Conservation (phyloP, 352 stramenopile species). For the Globisporangium rhizosaccharum region DNA sequence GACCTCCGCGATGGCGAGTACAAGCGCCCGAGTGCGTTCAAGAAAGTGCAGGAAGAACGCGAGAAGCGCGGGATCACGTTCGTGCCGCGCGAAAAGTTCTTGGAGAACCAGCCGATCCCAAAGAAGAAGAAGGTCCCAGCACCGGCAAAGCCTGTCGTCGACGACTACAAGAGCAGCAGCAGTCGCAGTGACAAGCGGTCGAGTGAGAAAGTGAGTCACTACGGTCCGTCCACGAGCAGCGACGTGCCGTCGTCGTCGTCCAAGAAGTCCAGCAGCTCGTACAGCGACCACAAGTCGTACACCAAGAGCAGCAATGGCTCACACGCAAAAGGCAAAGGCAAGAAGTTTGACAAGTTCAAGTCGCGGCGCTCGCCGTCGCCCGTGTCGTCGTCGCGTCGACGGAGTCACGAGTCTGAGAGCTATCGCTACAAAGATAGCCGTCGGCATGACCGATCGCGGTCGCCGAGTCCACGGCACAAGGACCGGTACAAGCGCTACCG, state of each 20-base stretch:
- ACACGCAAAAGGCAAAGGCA: neutral
- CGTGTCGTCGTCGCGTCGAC: conserved; percentile 9
- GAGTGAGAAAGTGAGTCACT: conserved; percentile 28
- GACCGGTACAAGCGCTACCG: conserved; percentile 5
- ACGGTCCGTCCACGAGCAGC: conserved; percentile 23
- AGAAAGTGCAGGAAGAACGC: conserved; percentile 43
- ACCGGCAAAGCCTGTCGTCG: neutral
- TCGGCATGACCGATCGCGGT: conserved; percentile 20
- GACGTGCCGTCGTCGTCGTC: conserved; percentile 1
- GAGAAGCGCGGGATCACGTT: conserved; percentile 31
- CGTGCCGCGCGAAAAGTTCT: conserved; percentile 34
- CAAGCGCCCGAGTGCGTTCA: conserved; percentile 54
- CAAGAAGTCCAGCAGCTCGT: conserved; percentile 11
- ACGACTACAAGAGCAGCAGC: conserved; percentile 1
- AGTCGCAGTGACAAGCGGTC: conserved; percentile 10
- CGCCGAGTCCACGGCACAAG: conserved; percentile 18
- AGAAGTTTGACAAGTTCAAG: conserved; percentile 16
- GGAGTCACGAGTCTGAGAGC: conserved; percentile 17
- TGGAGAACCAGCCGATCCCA: conserved; percentile 46
- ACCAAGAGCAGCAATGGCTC: neutral
- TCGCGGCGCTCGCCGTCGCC: conserved; percentile 20
- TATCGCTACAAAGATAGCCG: conserved; percentile 9
- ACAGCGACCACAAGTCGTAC: conserved; percentile 3
- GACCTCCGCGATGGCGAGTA: conserved; percentile 25
- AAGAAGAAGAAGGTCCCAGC: conserved; percentile 24